Evolutionary conservation across 1,284 basidiomycete genomes (phyloP).

Genomic region (Trichosporon ovoides): DNA sequence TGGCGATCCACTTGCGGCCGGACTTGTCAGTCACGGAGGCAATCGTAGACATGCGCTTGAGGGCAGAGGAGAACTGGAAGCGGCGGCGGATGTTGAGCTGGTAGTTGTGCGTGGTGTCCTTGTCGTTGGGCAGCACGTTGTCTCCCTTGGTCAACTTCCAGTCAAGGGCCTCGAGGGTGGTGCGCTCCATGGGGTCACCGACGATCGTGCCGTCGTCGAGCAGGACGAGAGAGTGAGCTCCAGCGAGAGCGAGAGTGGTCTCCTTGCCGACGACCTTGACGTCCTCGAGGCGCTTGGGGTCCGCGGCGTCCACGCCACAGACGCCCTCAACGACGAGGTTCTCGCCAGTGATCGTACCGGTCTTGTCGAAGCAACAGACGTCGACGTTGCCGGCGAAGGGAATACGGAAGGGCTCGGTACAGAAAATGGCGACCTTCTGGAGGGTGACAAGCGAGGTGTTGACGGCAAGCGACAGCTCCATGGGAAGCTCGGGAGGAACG

Average conservation of each 20-base stretch:
- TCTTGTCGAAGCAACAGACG: constrained; percentile 97
- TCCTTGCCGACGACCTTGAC: constrained; percentile 70
- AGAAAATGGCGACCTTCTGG: constrained; percentile 91
- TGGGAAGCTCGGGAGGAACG: constrained; percentile 89
- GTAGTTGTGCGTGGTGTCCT: constrained; percentile 57
- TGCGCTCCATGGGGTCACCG: constrained; percentile 99
- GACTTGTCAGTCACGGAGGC: constrained; percentile 56
- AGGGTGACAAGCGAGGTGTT: constrained; percentile 89
- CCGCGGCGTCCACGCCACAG: constrained; percentile 63
- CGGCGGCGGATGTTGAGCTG: constrained; percentile 72
- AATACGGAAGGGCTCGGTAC: constrained; percentile 94
- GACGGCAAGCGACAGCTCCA: constrained; percentile 91
- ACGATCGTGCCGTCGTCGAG: constrained; percentile 85
- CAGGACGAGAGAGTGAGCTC: constrained; percentile 90
- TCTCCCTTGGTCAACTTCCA: constrained; percentile 83
- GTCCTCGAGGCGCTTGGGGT: constrained; percentile 65
- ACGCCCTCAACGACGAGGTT: constrained; percentile 91
- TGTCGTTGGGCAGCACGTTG: constrained; percentile 58
- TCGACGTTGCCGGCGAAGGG: constrained; percentile 88
- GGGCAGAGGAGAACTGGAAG: constrained; percentile 91
- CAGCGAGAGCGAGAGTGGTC: constrained; percentile 82
- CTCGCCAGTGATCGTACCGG: constrained; percentile 92
- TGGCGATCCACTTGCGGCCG: constrained; percentile 49
- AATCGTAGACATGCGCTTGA: constrained; percentile 93
- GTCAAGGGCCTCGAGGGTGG: constrained; percentile 82